Evolutionary conservation across 495 filamentous ascomycete species (phyloP), one percentile per base, ranked within the genome.

Genomic region (Sporormia fimetaria): DNA sequence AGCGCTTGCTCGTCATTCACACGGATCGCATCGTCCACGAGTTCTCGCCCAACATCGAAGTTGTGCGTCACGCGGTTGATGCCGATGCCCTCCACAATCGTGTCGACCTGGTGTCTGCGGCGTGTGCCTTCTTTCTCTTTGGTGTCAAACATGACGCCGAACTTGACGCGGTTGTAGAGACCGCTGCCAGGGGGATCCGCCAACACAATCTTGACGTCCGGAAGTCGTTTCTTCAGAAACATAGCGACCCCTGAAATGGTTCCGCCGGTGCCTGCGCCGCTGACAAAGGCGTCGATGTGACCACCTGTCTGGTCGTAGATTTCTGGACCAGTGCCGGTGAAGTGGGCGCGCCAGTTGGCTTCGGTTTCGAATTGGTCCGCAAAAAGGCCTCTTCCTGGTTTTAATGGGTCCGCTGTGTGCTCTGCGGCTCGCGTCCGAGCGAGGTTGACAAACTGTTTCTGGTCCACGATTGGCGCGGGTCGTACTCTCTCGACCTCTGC

Each of bases 111-210:
- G 43, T 78, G 75, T 45, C 90, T 67, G 22, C 90, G 66, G 31
- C 90, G 67, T 10, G 90, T 95, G 0, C 90, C 90, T 63, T 99
- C 90, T 33, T 69, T 70, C 61, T 99, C 90, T 40, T 76, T 87
- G 8, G 68, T 21, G 51, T 87, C 78, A 59, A 94, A 99, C 87
- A 99, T 94, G 26, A 99, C 90, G 3, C 92, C 90, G 59, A 85
- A 82, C 24, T 78, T 77, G 44, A 99, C 71, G 40, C 79, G 74
- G 62, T 99, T 94, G 65, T 78, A 99, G 24, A 96, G 60, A 3
- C 90, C 92, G 62, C 84, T 93, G 4, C 90, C 90, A 56, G 88
- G 84, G 7, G 90, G 90, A 60, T 99, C 90, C 0, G 90, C 90
- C 6, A 99, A 71, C 2, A 96, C 81, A 26, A 94, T 69, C 25